Evolutionary conservation across 2,329 filamentous ascomycete genomes (phyloP).

Genomic region (Cladophialophora carrionii): DNA sequence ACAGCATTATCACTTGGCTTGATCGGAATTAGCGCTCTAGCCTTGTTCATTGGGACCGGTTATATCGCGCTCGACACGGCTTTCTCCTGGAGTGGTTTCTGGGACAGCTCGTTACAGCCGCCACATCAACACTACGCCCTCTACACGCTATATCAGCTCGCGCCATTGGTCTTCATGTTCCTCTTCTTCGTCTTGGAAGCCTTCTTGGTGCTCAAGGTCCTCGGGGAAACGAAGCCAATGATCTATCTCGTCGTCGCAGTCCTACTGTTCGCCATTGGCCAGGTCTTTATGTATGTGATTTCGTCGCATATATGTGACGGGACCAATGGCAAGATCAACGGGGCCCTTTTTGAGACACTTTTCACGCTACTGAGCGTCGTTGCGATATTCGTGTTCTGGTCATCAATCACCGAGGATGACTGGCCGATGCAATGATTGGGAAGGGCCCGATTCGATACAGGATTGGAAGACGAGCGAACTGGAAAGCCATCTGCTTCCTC

Average conservation of each 20-base stretch:
- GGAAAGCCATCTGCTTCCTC: neutral
- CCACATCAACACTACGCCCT: constrained; percentile 79
- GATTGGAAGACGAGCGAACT: neutral
- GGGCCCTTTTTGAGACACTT: constrained; percentile 86
- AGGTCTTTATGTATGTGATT: constrained; percentile 94
- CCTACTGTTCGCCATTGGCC: constrained; percentile 84
- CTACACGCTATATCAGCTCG: constrained; percentile 91
- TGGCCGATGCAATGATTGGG: constrained; percentile 66
- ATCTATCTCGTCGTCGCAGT: constrained; percentile 74
- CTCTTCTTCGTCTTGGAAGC: constrained; percentile 83
- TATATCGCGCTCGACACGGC: constrained; percentile 96
- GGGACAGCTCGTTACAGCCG: constrained; percentile 62
- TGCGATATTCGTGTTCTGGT: constrained; percentile 94
- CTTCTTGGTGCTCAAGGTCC: constrained; percentile 78
- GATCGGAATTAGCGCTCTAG: constrained; percentile 68
- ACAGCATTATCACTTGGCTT: constrained; percentile 81
- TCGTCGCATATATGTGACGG: constrained; percentile 88
- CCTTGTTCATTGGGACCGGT: constrained; percentile 84
- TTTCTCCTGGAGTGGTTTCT: constrained; percentile 80
- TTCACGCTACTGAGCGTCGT: constrained; percentile 86
- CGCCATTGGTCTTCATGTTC: constrained; percentile 85
- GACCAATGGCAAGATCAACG: constrained; percentile 83
- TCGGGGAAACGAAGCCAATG: constrained; percentile 92
- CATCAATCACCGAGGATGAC: constrained; percentile 97
- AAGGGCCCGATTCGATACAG: neutral